Conservation (phyloP, 495 filamentous ascomycete genomes). For the Symbiotaphrina buchneri region DNA sequence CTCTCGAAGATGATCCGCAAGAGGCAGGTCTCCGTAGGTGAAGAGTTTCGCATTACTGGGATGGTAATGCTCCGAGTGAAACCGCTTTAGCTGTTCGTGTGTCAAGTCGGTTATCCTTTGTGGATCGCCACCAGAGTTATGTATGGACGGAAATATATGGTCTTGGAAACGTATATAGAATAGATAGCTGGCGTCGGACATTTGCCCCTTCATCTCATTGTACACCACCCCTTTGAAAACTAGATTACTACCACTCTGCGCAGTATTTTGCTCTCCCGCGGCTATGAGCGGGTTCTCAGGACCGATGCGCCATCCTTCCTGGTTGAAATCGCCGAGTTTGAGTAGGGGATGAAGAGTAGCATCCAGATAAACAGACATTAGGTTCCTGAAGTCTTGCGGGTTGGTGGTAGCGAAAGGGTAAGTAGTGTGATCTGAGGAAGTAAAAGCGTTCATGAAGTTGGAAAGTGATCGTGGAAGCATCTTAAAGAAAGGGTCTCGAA, state of each 20-base stretch:
- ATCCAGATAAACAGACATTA: constrained; percentile 92
- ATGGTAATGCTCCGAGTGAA: constrained; percentile 83
- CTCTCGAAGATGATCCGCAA: constrained; percentile 56
- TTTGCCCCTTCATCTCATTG: constrained; percentile 99
- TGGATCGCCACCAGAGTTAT: constrained; percentile 92
- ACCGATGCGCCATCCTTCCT: constrained; percentile 92
- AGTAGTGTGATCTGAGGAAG: constrained; percentile 85
- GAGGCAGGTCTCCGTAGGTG: constrained; percentile 85
- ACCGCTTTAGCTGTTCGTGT: constrained; percentile 61
- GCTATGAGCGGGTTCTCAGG: constrained; percentile 59
- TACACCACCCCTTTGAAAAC: constrained; percentile 98
- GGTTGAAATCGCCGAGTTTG: constrained; percentile 75
- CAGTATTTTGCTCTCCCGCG: constrained; percentile 16
- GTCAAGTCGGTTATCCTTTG: constrained; percentile 90
- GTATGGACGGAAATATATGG: constrained; percentile 75
- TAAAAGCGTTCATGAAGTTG: constrained; percentile 99
- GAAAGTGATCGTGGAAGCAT: constrained; percentile 94
- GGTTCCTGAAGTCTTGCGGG: constrained; percentile 77
- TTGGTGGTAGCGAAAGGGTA: constrained; percentile 99
- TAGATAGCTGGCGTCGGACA: constrained; percentile 90
- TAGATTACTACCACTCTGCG: constrained; percentile 23
- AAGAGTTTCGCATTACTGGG: constrained; percentile 89
- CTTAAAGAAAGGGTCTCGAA: constrained; percentile 97
- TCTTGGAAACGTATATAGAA: constrained; percentile 90
- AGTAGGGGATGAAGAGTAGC: constrained; percentile 77